Base-by-base conservation (phyloP, 2,329 filamentous ascomycete species). In the Clonostachys solani region DNA sequence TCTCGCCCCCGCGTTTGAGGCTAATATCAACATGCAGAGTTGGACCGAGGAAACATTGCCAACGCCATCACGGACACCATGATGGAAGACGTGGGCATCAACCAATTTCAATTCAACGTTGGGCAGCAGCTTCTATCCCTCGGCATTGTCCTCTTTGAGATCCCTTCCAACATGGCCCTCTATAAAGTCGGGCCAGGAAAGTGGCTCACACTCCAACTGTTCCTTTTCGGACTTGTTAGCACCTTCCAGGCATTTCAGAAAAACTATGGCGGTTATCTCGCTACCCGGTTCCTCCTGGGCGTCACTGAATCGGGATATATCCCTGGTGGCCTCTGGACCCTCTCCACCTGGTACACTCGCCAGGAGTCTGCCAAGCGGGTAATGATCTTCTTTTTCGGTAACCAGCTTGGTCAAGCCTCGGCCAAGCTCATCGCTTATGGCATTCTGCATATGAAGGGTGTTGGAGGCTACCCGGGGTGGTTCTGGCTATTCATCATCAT, bases 401-500 rank as follows among this genome's bases (percentile, higher is more conserved):
- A 78, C 54, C 71, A 77, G 56, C 65, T 78, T 13, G 77, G 74
- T 6, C 60, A 65, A 16, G 63, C 62, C 2, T 62, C 57, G 0
- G 59, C 58, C 0, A 60, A 62, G 48, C 63, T 75, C 4, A 53
- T 75, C 3, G 72, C 71, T 1, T 74, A 66, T 36, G 70, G 67
- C 3, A 73, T 76, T 35, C 63, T 81, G 23, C 72, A 74, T 47
- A 71, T 81, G 63, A 59, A 67, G 6, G 76, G 74, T 2, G 65
- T 71, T 2, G 66, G 62, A 2, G 72, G 71, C 7, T 62, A 73
- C 46, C 56, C 71, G 0, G 77, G 78, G n/a, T 81, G 77, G 77
- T 74, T 75, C 52, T 81, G 78, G 77, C 63, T 81, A 2, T 81
- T 80, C 52, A 57, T 64, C 13, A 59, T 80, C 29, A 77, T 79